Evolutionary conservation across 768 basidiomycete genomes (phyloP), one percentile per base, ranked within the genome.

Genomic region (Gelatoporia subvermispora): DNA sequence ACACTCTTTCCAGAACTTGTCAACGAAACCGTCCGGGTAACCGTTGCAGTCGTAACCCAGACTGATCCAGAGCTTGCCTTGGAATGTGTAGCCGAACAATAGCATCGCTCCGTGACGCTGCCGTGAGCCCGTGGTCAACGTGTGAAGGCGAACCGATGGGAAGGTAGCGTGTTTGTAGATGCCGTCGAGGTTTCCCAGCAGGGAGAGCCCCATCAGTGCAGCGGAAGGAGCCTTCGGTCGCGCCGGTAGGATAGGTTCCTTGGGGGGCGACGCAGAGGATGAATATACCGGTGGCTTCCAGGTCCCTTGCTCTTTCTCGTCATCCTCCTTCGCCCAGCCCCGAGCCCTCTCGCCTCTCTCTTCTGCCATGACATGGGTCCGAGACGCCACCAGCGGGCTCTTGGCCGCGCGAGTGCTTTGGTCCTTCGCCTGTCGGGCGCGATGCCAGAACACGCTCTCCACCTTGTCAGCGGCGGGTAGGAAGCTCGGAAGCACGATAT

Each of bases 111-210:
- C 81, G 0, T 76, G 61, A 3, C 88, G 78, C 60, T 92, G 89
- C n/a, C 90, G 75, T 7, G 85, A 88, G 2, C 88, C 90, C 1
- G 90, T 91, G 22, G 86, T 92, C 28, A 93, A 71, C 3, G 82
- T 83, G 54, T 87, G 80, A 17, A 92, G 70, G 62, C 75, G 64
- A 51, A 90, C 66, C 1, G 50, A 53, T 3, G 76, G 73, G 67
- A 77, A 90, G 1, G 65, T 53, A 9, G 72, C 66, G 60, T 90
- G 88, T 54, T 82, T 79, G 69, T 91, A 93, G 24, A 84, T 85
- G 3, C 79, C 84, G 61, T 92, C 88, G 45, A 92, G 70, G 60
- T 90, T 92, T 2, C 90, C 89, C n/a, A 92, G 72, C 51, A 93
- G 73, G 4, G 89, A 93, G 39, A 91, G 66, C 0, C 89, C 90